Percentiles rank a stretch among this genome's conserved stretches.
phyloP scores from a whole-genome alignment of 2,329 filamentous ascomycete genomes.

The Fusarium longipes region DNA sequence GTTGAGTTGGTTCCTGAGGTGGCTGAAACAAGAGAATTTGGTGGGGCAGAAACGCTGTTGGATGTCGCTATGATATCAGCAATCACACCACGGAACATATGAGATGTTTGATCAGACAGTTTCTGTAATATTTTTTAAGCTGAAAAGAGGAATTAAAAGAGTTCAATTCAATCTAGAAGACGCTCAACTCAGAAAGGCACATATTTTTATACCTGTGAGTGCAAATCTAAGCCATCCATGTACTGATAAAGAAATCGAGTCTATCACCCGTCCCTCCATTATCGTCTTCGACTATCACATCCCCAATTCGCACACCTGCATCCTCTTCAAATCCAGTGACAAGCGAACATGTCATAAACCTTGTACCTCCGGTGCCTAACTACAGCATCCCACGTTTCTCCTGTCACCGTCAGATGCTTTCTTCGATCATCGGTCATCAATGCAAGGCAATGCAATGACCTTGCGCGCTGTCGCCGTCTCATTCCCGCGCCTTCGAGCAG shows the following conservation, averaged over 20 bases:
- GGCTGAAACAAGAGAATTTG: constrained; percentile 19
- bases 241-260: background rate
- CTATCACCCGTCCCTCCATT: constrained; percentile 17
- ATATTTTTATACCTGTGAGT: background rate
- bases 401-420: constrained; percentile 29
- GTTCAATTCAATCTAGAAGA: rapidly evolving
- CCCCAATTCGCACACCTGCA: constrained; percentile 34
- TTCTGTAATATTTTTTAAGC: background rate
- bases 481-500: constrained; percentile 33
- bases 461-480: constrained; percentile 41
- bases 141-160: background rate
- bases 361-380: constrained; percentile 23
- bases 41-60: constrained; percentile 22
- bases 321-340: constrained; percentile 43
- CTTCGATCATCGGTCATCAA: constrained; percentile 5
- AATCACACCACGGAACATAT: constrained; percentile 24
- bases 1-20: constrained; percentile 27
- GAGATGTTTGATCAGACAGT: constrained; percentile 10
- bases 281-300: constrained; percentile 23
- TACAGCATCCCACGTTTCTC: constrained; percentile 31
- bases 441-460: constrained; percentile 33
- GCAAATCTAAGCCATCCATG: too few species aligned
- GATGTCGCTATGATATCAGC: constrained; percentile 23
- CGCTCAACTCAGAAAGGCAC: background rate
- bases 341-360: constrained; percentile 48